A percentile compares a stretch with the other conserved stretches of the same genome.
Evolutionary conservation across 768 basidiomycete genomes (phyloP).

Genomic region (Kwoniella shandongensis): DNA sequence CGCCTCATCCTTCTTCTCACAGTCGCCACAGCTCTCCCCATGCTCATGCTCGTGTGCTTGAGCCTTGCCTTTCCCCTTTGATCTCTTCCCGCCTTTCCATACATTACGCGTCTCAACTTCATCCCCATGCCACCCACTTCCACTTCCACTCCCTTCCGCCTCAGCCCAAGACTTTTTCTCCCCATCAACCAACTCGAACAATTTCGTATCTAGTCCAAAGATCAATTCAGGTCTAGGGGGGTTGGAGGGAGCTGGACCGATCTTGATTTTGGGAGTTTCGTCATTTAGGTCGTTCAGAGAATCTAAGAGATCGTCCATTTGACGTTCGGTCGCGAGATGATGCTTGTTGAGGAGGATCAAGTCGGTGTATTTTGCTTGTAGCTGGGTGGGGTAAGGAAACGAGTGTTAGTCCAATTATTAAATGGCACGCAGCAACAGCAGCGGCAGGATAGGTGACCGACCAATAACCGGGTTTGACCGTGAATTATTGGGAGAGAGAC

Average conservation of each 20-base stretch:
- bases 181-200: constrained; percentile 58
- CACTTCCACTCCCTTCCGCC: constrained; percentile 26
- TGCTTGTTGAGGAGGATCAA: constrained; percentile 91
- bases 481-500: too few relatives aligned
- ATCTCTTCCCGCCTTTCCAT: constrained; percentile 56
- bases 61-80: constrained; percentile 23
- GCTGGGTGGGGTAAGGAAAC: constrained; percentile 48
- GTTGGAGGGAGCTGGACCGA: constrained; percentile 58
- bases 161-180: constrained; percentile 45
- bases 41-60: constrained; percentile 34
- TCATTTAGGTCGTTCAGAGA: constrained; percentile 88
- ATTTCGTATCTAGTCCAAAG: constrained; percentile 85
- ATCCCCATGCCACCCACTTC: constrained; percentile 62
- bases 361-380: constrained; percentile 83
- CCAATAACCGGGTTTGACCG: too few relatives aligned
- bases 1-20: neutral
- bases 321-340: constrained; percentile 73
- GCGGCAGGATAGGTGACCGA: too few relatives aligned
- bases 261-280: constrained; percentile 74
- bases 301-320: constrained; percentile 79
- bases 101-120: constrained; percentile 82
- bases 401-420: too few relatives aligned
- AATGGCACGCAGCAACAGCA: too few relatives aligned
- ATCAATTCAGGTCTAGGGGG: constrained; percentile 71
- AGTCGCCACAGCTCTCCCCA: constrained; percentile 17